Evolutionary conservation across 2,329 filamentous ascomycete genomes (phyloP), one percentile per base, ranked within the genome.

Genomic region (Elsinoe arachidis): DNA sequence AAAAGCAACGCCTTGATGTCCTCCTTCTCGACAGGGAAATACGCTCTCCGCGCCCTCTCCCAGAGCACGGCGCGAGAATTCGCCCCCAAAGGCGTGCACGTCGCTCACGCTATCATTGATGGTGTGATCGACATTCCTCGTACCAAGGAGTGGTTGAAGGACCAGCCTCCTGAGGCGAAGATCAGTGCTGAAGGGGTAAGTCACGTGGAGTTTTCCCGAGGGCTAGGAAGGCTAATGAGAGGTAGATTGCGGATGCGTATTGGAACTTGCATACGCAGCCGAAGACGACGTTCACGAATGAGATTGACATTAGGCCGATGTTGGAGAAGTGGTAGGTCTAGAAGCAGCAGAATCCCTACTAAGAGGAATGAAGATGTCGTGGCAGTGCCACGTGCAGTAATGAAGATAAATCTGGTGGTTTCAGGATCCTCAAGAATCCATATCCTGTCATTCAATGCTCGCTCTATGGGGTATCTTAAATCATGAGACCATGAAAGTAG

Each of bases 181-280:
- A 82, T 95, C 60, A 83, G 74, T 61, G 80, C 89, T 7, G 85
- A 88, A 62, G 86, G 85, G 63, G 87, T 90, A 71, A 76, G 85
- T 78, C 2, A 5, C 49, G n/a, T n/a, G 38, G 21, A 14, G 43
- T 15, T 26, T 37, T 4, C 21, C 46, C 41, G 44, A 53, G 17
- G 26, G 47, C 21, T 10, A 30, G 30, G 17, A 46, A 58, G 34
- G 57, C 63, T 63, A 34, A 61, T 9, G 55, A n/a, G 34, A 15
- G 46, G 37, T 59, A 92, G 84, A 95, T 95, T 76, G 90, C 90
- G 10, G 88, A 95, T 62, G 81, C 82, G 10, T 95, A 95, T 67
- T 95, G 89, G 88, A 77, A 85, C 67, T 68, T 95, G 65, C 90
- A 95, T 67, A 86, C 84, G 0, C 90, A 96, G 74, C 87, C 85